Conservation (phyloP, 768 basidiomycete species). For the Cubamyces lactineus region DNA sequence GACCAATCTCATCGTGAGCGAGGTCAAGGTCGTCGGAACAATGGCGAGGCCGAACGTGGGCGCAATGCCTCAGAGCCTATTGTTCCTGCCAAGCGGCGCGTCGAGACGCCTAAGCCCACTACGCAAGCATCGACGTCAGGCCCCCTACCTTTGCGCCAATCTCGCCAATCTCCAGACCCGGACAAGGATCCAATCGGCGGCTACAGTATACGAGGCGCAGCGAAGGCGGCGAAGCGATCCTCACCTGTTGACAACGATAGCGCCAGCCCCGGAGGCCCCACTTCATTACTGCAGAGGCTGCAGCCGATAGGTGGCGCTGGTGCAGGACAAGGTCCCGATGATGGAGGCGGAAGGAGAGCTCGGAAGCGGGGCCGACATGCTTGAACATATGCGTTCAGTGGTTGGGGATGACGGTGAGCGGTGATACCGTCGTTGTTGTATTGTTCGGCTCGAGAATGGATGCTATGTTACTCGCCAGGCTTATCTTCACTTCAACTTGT, state of each 20-base stretch:
- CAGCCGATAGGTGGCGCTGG: constrained; percentile 6
- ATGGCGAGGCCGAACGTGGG: constrained; percentile 4
- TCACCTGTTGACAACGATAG: constrained; percentile 7
- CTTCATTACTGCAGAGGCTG: constrained; percentile 18
- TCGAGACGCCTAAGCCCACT: constrained; percentile 7
- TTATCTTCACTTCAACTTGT: background rate
- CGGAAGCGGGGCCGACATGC: constrained; percentile 9
- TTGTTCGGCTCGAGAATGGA: background rate
- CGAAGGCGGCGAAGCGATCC: constrained; percentile 30
- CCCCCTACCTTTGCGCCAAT: constrained; percentile 26
- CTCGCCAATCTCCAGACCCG: constrained; percentile 31
- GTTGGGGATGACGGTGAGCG: background rate
- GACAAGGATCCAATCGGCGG: constrained; percentile 45
- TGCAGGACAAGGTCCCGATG: background rate
- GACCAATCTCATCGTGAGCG: constrained; percentile 5
- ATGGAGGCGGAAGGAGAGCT: constrained; percentile 9
- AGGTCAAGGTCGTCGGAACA: background rate
- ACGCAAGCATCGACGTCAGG: background rate
- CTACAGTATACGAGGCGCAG: constrained; percentile 60
- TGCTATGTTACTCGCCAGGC: background rate
- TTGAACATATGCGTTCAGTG: background rate
- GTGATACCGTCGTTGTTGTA: background rate
- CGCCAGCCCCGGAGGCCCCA: background rate
- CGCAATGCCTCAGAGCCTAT: constrained; percentile 22
- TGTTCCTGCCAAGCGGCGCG: constrained; percentile 28